Base-by-base conservation (phyloP, 2,329 filamentous ascomycete species). In the Polychaeton citri region DNA sequence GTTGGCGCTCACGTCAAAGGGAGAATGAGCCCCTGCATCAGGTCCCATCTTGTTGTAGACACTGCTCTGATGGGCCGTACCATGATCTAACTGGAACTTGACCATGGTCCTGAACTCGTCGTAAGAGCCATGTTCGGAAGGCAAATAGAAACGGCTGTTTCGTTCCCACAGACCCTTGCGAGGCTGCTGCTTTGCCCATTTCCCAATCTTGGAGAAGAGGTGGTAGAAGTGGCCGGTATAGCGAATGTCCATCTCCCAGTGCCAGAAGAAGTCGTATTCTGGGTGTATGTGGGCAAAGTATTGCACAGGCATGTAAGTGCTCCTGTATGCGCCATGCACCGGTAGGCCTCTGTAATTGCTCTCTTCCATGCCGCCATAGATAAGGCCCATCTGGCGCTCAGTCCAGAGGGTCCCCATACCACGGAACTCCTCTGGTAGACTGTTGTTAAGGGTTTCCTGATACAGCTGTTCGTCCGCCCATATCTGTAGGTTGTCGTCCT, bases 211-310 rank as follows among this genome's bases (percentile, higher is more conserved):
- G 42, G 79, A 68, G 43, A 88, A 78, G 10, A 88, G 69, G 51
- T 87, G 79, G 58, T 86, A 86, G 63, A 82, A 88, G 59, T 94
- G 85, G 21, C 86, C 85, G 0, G 81, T 90, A 57, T 92, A 93
- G 19, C 85, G 78, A 31, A 87, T 76, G 51, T 94, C 86, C 79
- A 93, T 88, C 58, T 94, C 86, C 83, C 86, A 92, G 46, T 93
- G 83, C 86, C 86, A 94, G 59, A 86, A 85, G 61, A 77, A 83
- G 33, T 92, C 84, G 52, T 87, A 94, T 56, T 93, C 86, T 1
- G 83, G 81, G 58, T 94, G 86, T 49, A 76, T 72, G 52, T 87
- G 77, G 5, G 87, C 83, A 55, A 96, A 96, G 58, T 88, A 82
- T 53, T 95, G 87, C 65, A 96, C 78, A 0, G 87, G 85, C 84